Percentiles rank a stretch among this genome's conserved stretches.
These are phyloP conservation scores for Neurospora pannonica DNA, from an alignment of 495 filamentous ascomycete genomes.

Conservation along the genomic window DNA sequence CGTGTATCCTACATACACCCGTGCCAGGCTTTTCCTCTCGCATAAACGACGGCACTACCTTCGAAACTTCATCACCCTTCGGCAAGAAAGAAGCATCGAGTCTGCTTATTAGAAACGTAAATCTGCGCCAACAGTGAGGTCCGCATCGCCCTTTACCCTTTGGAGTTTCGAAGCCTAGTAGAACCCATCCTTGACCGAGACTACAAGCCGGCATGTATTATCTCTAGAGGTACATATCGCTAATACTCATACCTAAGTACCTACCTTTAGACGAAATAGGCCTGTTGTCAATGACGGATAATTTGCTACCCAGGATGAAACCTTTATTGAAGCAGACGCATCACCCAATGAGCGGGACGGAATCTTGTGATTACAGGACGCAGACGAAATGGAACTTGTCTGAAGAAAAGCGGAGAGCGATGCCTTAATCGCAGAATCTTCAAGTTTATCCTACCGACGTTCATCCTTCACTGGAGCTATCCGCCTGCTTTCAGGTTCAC, in stretches of 20 bases:
- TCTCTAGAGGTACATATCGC: neutral
- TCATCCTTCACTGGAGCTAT: neutral
- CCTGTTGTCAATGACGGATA: neutral
- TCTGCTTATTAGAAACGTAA: neutral
- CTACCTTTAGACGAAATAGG: neutral
- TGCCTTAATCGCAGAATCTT: neutral
- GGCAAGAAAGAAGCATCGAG: neutral
- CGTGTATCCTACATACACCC: no score
- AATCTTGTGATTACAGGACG: neutral
- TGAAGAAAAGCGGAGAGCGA: neutral
- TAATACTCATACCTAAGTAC: neutral
- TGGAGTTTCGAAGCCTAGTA: neutral
- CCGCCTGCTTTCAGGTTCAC: neutral
- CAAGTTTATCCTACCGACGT: neutral
- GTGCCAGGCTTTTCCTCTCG: neutral
- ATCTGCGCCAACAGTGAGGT: neutral
- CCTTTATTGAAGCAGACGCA: neutral
- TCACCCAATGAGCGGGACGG: neutral
- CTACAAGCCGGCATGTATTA: neutral
- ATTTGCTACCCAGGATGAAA: neutral
- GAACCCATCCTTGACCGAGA: neutral
- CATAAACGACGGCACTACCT: neutral
- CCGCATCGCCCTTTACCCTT: neutral
- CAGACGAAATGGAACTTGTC: neutral
- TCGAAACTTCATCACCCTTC: neutral